These are phyloP conservation scores for Polygonum maritimum DNA, from an alignment of 148 eudicot species.

Conservation along the genomic window DNA sequence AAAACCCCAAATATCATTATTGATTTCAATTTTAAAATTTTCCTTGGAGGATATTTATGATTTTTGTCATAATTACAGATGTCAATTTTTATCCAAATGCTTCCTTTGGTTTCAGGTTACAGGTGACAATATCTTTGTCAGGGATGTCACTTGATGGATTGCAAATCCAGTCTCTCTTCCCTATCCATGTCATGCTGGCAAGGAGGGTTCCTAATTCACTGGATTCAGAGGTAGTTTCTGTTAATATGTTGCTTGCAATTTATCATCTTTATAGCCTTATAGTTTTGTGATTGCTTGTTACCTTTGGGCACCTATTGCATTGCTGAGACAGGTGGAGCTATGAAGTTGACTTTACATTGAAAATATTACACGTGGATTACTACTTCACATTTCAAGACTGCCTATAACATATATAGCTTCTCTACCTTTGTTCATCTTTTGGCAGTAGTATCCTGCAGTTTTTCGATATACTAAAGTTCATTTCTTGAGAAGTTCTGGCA, in stretches of 20 bases:
- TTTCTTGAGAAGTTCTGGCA: constrained; percentile 34
- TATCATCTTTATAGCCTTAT: background rate
- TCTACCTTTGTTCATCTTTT: constrained; percentile 26
- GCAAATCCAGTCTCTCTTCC: constrained; percentile 49
- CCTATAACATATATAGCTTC: constrained; percentile 1
- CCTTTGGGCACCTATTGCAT: background rate
- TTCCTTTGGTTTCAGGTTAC: constrained; percentile 38
- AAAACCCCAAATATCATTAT: constrained; percentile 4
- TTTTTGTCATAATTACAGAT: background rate
- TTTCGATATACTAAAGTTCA: constrained; percentile 59
- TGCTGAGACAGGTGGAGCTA: background rate
- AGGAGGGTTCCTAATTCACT: constrained; percentile 39
- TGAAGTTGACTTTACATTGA: background rate
- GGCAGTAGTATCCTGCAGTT: constrained; percentile 69
- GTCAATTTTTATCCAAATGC: background rate
- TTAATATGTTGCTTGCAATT: background rate
- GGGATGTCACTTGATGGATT: constrained; percentile 38
- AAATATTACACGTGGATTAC: background rate
- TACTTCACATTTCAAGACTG: background rate
- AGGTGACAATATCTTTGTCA: constrained; percentile 62
- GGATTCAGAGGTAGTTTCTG: constrained; percentile 45
- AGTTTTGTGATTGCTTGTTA: constrained; percentile 1
- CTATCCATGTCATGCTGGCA: constrained; percentile 69
- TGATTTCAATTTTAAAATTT: background rate
- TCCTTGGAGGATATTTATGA: background rate